Percentiles rank a stretch among this genome's conserved stretches.
Conservation (phyloP, 23 red algal genomes). For the Agarophyton chilense region DNA sequence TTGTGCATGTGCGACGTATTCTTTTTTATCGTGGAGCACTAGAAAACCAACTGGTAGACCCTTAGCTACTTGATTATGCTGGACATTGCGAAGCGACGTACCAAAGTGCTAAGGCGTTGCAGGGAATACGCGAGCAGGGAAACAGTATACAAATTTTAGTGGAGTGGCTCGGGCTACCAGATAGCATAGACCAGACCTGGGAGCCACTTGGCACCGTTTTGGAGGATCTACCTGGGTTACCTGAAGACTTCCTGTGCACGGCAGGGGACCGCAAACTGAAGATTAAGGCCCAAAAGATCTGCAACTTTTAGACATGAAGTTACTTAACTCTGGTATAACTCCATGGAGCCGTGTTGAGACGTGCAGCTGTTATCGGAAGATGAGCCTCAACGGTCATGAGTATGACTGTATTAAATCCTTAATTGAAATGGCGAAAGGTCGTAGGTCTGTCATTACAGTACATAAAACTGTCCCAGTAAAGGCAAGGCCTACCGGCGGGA, state of each 20-base stretch:
- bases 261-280: background rate
- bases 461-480: too few relatives aligned
- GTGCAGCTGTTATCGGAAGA: background rate
- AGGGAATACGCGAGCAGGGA: background rate
- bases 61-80: constrained; percentile 9
- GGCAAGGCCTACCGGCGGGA: too few relatives aligned
- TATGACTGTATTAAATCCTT: too few relatives aligned
- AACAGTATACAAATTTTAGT: background rate
- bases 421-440: too few relatives aligned
- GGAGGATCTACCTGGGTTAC: constrained; percentile 34
- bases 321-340: background rate
- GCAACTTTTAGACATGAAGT: background rate
- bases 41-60: constrained; percentile 3
- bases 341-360: background rate
- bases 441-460: too few relatives aligned
- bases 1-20: constrained; percentile 20
- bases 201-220: constrained; percentile 6
- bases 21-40: constrained; percentile 7
- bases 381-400: too few relatives aligned
- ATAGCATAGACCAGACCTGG: constrained; percentile 18
- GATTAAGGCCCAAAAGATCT: background rate
- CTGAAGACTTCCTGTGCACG: constrained; percentile 8
- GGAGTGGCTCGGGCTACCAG: background rate
- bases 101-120: background rate
- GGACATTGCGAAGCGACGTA: constrained; percentile 8